Percentiles rank a stretch among this genome's conserved stretches.
phyloP scores from a whole-genome alignment of 192 early-diverging fungal species.

The Backusella australiensis region DNA sequence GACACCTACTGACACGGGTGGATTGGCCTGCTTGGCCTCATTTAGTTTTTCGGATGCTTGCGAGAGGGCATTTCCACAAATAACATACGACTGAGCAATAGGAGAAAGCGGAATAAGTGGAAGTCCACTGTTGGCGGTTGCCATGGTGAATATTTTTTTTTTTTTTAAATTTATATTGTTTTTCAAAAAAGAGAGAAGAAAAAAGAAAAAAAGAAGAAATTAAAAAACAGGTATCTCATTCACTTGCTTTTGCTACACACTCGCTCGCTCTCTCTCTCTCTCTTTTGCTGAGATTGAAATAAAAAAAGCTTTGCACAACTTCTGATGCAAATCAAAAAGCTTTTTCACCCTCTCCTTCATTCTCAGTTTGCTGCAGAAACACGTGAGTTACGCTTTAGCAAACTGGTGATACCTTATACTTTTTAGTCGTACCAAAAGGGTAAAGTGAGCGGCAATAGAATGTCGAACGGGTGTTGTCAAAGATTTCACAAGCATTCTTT shows the following conservation, averaged over 20 bases:
- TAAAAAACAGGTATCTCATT: too few species aligned
- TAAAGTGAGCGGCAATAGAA: too few species aligned
- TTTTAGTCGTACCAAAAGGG: not conserved
- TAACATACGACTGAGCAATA: slow-evolving; percentile 39
- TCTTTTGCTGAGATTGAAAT: not conserved
- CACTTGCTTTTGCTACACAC: too few species aligned
- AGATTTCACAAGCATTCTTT: not conserved
- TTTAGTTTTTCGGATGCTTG: slow-evolving; percentile 21
- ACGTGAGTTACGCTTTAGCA: not conserved
- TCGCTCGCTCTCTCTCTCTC: too few species aligned
- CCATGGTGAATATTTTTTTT: not conserved
- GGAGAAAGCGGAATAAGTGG: slow-evolving; percentile 52
- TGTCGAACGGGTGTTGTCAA: not conserved
- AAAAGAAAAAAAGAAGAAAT: not conserved
- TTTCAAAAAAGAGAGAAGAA: not conserved
- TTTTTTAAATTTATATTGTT: not conserved
- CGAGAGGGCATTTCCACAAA: slow-evolving; percentile 33
- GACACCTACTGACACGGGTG: not conserved
- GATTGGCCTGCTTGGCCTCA: slow-evolving; percentile 14
- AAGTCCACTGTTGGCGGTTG: slow-evolving; percentile 25
- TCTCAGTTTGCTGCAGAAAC: not conserved
- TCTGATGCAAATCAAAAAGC: not conserved
- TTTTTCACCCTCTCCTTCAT: not conserved
- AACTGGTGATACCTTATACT: not conserved
- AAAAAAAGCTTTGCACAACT: not conserved